phyloP scores from a whole-genome alignment of 2,329 filamentous ascomycete species.

The Monilinia fructicola region DNA sequence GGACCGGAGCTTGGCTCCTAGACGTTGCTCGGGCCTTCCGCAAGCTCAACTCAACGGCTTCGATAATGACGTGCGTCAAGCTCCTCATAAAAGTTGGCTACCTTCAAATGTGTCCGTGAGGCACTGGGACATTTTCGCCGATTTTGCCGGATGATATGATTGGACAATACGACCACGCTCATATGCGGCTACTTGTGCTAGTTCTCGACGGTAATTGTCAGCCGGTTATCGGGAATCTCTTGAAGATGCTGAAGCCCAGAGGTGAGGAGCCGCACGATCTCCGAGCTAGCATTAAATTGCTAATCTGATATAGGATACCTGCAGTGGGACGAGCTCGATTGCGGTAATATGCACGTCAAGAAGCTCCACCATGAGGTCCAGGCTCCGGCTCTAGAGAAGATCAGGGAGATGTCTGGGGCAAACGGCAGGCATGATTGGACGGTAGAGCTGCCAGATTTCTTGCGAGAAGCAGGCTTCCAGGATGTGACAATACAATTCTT shows the following conservation, averaged over 20 bases:
- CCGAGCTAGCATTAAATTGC: background rate
- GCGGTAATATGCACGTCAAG: constrained; percentile 9
- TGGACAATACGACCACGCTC: background rate
- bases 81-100: background rate
- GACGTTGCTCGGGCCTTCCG: background rate
- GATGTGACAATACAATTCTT: background rate
- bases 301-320: constrained; percentile 12
- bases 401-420: constrained; percentile 4
- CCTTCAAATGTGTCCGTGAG: background rate
- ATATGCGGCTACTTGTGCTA: constrained; percentile 5
- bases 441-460: background rate
- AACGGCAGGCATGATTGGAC: constrained; percentile 13
- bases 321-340: constrained; percentile 17
- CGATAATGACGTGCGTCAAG: constrained; percentile 3
- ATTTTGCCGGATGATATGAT: background rate
- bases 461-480: background rate
- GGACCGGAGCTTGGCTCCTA: constrained; percentile 13
- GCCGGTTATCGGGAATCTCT: background rate
- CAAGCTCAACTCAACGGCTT: background rate
- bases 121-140: constrained; percentile 5
- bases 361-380: background rate
- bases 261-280: background rate
- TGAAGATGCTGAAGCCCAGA: constrained; percentile 17
- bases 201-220: background rate
- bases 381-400: background rate